Conservation (phyloP, 2,329 filamentous ascomycete genomes). For the Coniochaeta ligniaria region DNA sequence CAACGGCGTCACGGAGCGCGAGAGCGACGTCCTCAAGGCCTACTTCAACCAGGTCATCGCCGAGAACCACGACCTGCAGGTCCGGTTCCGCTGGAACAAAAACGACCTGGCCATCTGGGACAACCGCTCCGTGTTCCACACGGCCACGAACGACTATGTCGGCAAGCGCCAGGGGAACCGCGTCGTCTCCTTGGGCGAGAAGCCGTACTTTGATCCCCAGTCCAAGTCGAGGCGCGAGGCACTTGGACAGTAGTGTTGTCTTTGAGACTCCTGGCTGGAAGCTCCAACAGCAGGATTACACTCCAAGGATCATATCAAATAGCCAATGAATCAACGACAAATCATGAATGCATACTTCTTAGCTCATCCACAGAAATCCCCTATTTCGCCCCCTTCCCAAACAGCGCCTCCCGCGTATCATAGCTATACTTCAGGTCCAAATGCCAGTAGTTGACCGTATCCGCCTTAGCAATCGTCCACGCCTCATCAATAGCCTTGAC, state of each 20-base stretch:
- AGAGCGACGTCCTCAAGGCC: constrained; percentile 18
- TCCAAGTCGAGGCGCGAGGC: constrained; percentile 19
- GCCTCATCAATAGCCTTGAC: constrained; percentile 67
- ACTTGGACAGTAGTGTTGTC: constrained; percentile 2
- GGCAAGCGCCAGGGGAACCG: constrained; percentile 21
- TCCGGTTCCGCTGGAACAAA: constrained; percentile 21
- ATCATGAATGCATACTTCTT: not conserved
- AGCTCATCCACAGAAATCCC: not conserved
- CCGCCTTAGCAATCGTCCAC: constrained; percentile 62
- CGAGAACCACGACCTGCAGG: constrained; percentile 22
- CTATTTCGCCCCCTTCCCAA: constrained; percentile 36
- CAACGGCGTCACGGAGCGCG: constrained; percentile 24
- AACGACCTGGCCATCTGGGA: constrained; percentile 14
- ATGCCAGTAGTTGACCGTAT: constrained; percentile 47
- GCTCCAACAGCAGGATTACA: too few species aligned
- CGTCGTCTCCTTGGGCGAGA: constrained; percentile 21
- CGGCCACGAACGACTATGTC: constrained; percentile 19
- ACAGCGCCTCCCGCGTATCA: constrained; percentile 54
- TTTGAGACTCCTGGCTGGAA: too few species aligned
- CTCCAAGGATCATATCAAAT: not conserved
- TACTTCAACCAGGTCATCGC: constrained; percentile 19
- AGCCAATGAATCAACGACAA: not conserved
- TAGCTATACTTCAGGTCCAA: constrained; percentile 59
- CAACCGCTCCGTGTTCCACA: constrained; percentile 21
- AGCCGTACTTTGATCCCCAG: constrained; percentile 19